phyloP scores from a whole-genome alignment of 345 rosid species.

The Turnera subulata region DNA sequence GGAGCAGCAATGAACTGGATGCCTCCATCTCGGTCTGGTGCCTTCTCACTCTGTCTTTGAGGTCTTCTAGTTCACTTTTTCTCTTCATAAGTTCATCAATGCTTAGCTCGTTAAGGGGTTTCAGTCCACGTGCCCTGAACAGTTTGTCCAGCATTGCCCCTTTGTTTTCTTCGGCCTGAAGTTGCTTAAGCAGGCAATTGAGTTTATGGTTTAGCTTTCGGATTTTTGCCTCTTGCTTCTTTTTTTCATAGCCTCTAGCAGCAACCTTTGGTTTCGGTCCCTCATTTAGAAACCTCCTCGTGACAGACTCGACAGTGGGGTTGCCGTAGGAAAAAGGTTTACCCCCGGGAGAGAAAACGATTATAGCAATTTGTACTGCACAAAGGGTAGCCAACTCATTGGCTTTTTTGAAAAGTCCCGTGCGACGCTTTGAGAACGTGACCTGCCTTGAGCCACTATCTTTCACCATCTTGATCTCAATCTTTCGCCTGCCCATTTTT shows the following conservation, averaged over 20 bases:
- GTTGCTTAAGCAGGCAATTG: neutral
- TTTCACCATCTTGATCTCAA: slow-evolving; percentile 24
- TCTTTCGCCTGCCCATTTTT: slow-evolving; percentile 18
- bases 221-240: neutral
- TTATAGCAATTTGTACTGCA: slow-evolving; percentile 12
- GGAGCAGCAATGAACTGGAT: slow-evolving; percentile 12
- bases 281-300: slow-evolving; percentile 10
- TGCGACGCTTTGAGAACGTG: slow-evolving; percentile 19
- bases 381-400: slow-evolving; percentile 19
- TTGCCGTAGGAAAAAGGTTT: slow-evolving; percentile 15
- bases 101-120: slow-evolving; percentile 1
- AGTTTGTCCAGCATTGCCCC: slow-evolving; percentile 7
- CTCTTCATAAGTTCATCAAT: slow-evolving; percentile 6
- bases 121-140: neutral
- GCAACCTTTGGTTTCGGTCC: neutral
- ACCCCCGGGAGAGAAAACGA: slow-evolving; percentile 25
- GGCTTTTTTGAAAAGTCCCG: slow-evolving; percentile 24
- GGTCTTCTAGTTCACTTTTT: slow-evolving; percentile 6
- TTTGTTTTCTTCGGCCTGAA: slow-evolving; percentile 14
- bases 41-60: neutral
- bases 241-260: neutral
- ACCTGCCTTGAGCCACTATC: slow-evolving; percentile 16
- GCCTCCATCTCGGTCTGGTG: slow-evolving; percentile 13
- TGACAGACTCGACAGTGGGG: slow-evolving; percentile 3
- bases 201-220: slow-evolving; percentile 10